phyloP scores from a whole-genome alignment of 2,329 filamentous ascomycete species.

The Ophiostoma sp. region DNA sequence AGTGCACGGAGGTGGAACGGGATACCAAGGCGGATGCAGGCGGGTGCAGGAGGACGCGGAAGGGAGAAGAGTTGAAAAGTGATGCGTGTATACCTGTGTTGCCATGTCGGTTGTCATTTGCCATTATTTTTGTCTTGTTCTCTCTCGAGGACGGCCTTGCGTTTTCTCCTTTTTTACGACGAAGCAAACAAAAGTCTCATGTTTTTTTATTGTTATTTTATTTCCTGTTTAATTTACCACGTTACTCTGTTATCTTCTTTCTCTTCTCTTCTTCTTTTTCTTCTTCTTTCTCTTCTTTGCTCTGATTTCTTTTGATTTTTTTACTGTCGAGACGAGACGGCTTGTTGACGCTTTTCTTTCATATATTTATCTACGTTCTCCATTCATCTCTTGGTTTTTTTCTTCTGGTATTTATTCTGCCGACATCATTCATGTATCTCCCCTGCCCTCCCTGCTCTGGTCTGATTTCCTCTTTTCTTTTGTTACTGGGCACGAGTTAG shows the following conservation, averaged over 20 bases:
- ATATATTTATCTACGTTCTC: not conserved
- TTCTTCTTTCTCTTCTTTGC: not conserved
- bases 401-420: not conserved
- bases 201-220: slow-evolving; percentile 14
- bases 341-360: not conserved
- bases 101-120: not conserved
- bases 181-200: slow-evolving; percentile 17
- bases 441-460: not conserved
- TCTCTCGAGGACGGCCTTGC: slow-evolving; percentile 3
- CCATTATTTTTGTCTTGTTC: not conserved
- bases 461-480: not conserved
- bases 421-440: too few species aligned
- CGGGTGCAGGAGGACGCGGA: not conserved
- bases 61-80: not conserved
- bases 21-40: not conserved
- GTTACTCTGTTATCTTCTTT: not conserved
- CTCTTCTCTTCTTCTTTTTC: not conserved
- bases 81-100: not conserved
- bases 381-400: not conserved
- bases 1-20: not conserved
- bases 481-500: not conserved
- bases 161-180: slow-evolving; percentile 11
- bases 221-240: not conserved
- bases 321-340: not conserved
- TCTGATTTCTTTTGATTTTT: not conserved